Evolutionary conservation across 2,329 filamentous ascomycete species (phyloP), one percentile per base, ranked within the genome.

Genomic region (Diaporthe helianthi): DNA sequence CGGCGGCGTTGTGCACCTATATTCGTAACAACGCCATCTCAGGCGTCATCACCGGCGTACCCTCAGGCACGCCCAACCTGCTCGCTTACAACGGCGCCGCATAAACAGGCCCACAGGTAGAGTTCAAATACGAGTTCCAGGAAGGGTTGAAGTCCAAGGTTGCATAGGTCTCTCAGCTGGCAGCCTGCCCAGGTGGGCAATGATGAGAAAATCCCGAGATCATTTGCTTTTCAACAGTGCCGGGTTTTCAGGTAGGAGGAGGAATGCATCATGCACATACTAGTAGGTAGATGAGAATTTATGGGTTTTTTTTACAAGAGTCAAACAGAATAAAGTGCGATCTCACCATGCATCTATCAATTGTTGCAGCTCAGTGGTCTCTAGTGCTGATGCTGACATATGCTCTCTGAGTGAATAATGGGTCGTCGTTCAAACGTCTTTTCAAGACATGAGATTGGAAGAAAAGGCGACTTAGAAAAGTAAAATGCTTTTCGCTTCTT

Each of bases 21-120:
- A 81, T 87, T 69, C 77, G 80, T 72, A 74, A 78, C 13, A 77
- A 86, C 53, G 78, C 78, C 6, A 81, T 61, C 22, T 44, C 44
- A 31, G 72, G 67, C 24, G 68, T 72, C 7, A 66, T 75, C 47
- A 69, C 12, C 36, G 60, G 65, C 29, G 55, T 61, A 7, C 73
- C 73, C 7, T 44, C 49, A 6, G 70, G 71, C n/a, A 75, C 73
- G 26, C 70, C 70, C 24, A 73, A 75, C 60, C 63, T 75, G 61
- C 53, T 75, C 64, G 73, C 73, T 15, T 75, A 74, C 64, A 75
- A 75, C 65, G 73, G 74, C 24, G 58, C 58, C 9, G 58, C 58
- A 13, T 63, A 26, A 63, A n/a, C 44, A 36, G 12, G 36, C 13
- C 36, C 36, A 31, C 26, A 33, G 13, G 6, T 13, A 10, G 17